A percentile compares a stretch with the other conserved stretches of the same genome.
These are phyloP conservation scores for Triglochin maritima DNA, from an alignment of 106 monocot species.

Conservation along the genomic window DNA sequence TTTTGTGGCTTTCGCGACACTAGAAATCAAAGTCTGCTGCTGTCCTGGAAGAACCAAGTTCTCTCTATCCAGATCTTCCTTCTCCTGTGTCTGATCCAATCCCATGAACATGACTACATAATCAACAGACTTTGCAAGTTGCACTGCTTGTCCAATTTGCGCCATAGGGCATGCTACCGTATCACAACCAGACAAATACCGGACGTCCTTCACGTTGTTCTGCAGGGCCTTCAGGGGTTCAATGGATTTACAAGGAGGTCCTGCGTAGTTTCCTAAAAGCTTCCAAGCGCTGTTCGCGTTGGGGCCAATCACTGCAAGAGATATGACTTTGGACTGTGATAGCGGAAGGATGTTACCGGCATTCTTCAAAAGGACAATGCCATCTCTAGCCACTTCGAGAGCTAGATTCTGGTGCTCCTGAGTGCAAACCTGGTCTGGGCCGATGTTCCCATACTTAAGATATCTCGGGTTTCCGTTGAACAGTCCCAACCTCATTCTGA, in stretches of 20 bases:
- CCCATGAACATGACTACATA: slow-evolving; percentile 82
- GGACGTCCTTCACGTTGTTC: slow-evolving; percentile 32
- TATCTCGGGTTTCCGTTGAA: slow-evolving; percentile 66
- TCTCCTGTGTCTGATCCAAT: slow-evolving; percentile 52
- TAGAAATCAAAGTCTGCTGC: slow-evolving; percentile 52
- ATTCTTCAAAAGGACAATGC: slow-evolving; percentile 90
- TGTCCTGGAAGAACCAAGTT: slow-evolving; percentile 56
- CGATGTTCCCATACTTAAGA: slow-evolving; percentile 34
- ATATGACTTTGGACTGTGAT: slow-evolving; percentile 25
- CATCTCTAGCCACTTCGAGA: slow-evolving; percentile 59
- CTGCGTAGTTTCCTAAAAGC: slow-evolving; percentile 72
- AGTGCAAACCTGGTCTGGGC: slow-evolving; percentile 51
- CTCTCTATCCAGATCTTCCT: slow-evolving; percentile 64
- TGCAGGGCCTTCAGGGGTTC: slow-evolving; percentile 49
- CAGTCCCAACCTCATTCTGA: slow-evolving; percentile 75
- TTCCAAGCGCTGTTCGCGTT: slow-evolving; percentile 50
- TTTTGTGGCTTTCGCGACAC: slow-evolving; percentile 57
- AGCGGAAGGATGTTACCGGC: slow-evolving; percentile 42
- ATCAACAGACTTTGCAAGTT: slow-evolving; percentile 59
- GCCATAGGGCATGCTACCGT: slow-evolving; percentile 33
- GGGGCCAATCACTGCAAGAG: slow-evolving; percentile 73
- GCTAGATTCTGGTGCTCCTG: slow-evolving; percentile 52
- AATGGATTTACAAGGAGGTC: slow-evolving; percentile 58
- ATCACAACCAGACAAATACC: slow-evolving; percentile 53
- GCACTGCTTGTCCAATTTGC: slow-evolving; percentile 37